Base-by-base conservation (phyloP, 2,329 filamentous ascomycete species). In the Colletotrichum sp. region DNA sequence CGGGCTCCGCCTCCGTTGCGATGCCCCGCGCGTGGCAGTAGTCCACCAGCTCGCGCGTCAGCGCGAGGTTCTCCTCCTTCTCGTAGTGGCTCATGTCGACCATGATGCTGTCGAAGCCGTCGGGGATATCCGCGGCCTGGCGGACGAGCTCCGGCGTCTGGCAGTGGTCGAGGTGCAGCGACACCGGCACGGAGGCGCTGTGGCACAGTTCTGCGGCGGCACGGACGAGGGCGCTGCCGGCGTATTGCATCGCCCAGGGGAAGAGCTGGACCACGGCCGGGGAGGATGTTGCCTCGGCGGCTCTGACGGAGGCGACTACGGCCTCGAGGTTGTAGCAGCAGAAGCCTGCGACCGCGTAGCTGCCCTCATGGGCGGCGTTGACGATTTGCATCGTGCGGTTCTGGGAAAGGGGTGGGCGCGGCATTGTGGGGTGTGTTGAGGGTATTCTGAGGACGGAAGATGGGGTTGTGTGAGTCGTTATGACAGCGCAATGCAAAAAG, bases 81-180 rank as follows among this genome's bases (percentile, higher is more conserved):
- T 94, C 92, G 81, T 93, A 92, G 81, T 95, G 93, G 74, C 88
- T 91, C 93, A 95, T 95, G 83, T 95, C 94, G 1, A 95, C 91
- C 93, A 95, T 95, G 81, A 95, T 94, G 71, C 87, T 90, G 81
- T 95, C 93, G 78, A 95, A 94, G 1, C 59, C 59, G 87, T 87
- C 34, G 91, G 85, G 5, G 86, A 61, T 85, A 73, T 89, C 86
- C 0, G 91, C 91, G 0, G 91, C 91, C 1, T 84, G 85, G 6
- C 88, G 87, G 77, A 94, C 91, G 67, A 91, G 88, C 88, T 30
- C 90, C 88, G 11, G 88, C 88, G 30, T 32, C 79, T 93, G 92
- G 7, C 91, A 91, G 82, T 94, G 92, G 85, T 94, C 92, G 80
- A 94, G 88, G 83, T 94, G 92, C 8, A 94, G 83, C 2, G 88